Percentiles rank a stretch among this genome's conserved stretches.
Evolutionary conservation across 371 early-diverging fungal species (phyloP).

Genomic region (Lichtheimia corymbifera): DNA sequence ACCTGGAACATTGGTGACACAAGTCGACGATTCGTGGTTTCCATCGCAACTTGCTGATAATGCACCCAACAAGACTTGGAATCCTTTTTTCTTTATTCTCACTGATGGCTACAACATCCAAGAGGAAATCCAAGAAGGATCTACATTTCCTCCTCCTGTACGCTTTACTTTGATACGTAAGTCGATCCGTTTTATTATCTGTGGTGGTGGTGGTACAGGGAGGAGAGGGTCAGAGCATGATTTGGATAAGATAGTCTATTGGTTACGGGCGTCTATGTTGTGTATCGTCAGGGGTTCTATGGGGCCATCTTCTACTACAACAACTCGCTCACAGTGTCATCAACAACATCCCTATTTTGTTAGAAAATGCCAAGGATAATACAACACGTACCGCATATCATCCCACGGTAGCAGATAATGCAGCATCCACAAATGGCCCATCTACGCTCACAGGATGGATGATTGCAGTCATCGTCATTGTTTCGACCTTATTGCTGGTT

Average conservation of each 20-base stretch:
- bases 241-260: too few species aligned
- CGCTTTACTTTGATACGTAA: constrained; percentile 39
- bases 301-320: too few species aligned
- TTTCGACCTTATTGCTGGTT: constrained; percentile 25
- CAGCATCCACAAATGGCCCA: neutral
- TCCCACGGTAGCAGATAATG: neutral
- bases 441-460: constrained; percentile 32
- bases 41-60: constrained; percentile 23
- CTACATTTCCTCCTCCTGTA: constrained; percentile 27
- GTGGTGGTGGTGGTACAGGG: neutral
- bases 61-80: constrained; percentile 25
- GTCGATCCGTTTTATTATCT: neutral
- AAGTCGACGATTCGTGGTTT: constrained; percentile 39
- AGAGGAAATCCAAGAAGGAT: constrained; percentile 20
- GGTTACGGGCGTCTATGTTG: too few species aligned
- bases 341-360: too few species aligned
- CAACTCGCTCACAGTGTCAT: too few species aligned
- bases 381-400: constrained; percentile 9
- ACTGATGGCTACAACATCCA: constrained; percentile 26
- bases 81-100: constrained; percentile 28
- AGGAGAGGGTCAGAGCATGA: neutral
- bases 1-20: constrained; percentile 27
- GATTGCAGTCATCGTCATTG: constrained; percentile 43
- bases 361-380: constrained; percentile 36
- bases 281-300: too few species aligned